Percentiles rank a stretch among this genome's conserved stretches.
These are phyloP conservation scores for Metschnikowia colocasiae DNA, from an alignment of 805 yeast species.

Conservation along the genomic window DNA sequence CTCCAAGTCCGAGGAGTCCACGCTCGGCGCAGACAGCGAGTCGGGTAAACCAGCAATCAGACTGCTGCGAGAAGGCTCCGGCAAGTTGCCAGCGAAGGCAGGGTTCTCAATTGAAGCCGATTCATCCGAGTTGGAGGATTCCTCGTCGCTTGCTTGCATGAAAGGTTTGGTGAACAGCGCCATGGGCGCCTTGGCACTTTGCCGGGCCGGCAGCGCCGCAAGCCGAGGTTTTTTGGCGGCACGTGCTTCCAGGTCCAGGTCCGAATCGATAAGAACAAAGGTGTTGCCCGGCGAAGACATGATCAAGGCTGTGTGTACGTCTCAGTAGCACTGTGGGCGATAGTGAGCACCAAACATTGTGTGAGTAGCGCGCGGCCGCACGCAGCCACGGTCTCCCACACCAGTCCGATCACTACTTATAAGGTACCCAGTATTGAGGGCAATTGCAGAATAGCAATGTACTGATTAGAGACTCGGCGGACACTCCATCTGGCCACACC, in stretches of 20 bases:
- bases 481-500: too few relatives aligned
- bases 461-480: too few relatives aligned
- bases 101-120: neutral
- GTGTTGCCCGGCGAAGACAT: constrained; percentile 6
- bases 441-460: too few relatives aligned
- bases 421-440: too few relatives aligned
- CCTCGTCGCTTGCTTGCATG: constrained; percentile 16
- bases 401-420: too few relatives aligned
- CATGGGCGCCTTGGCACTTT: neutral
- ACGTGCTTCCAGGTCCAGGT: constrained; percentile 12
- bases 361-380: neutral
- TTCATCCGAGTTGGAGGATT: neutral
- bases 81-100: too few relatives aligned
- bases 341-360: neutral
- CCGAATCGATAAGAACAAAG: constrained; percentile 17
- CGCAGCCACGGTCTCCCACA: too few relatives aligned
- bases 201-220: neutral
- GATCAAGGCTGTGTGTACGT: neutral
- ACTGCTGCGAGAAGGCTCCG: neutral
- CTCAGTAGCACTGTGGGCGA: neutral
- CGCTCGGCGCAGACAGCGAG: constrained; percentile 7
- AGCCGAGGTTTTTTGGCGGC: constrained; percentile 12
- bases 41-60: constrained; percentile 2
- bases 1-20: constrained; percentile 12
- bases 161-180: constrained; percentile 17